These are phyloP conservation scores for Volvariella surrecta DNA, from an alignment of 1,284 basidiomycete genomes.

Conservation along the genomic window DNA sequence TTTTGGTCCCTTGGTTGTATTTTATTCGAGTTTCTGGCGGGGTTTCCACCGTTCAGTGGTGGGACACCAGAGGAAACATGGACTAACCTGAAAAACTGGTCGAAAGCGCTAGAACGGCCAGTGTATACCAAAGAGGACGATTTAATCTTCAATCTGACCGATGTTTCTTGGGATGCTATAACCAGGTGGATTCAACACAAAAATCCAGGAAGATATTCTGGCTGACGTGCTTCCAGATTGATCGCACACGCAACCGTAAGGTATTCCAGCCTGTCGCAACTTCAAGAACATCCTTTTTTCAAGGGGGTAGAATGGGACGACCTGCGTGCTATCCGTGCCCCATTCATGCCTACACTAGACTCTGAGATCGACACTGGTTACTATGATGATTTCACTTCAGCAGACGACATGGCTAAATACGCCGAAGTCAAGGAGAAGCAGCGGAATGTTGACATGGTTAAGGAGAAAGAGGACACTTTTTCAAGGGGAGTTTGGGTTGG, in stretches of 20 bases:
- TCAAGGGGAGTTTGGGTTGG: constrained; percentile 89
- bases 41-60: constrained; percentile 97
- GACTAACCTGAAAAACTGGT: constrained; percentile 99
- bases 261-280: constrained; percentile 65
- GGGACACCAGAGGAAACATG: constrained; percentile 96
- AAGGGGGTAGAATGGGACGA: constrained; percentile 65
- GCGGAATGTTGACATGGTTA: constrained; percentile 85
- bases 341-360: constrained; percentile 94
- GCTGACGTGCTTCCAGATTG: constrained; percentile 27
- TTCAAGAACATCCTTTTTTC: constrained; percentile 86
- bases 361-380: constrained; percentile 96
- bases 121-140: constrained; percentile 97
- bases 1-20: constrained; percentile 99
- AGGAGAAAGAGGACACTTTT: constrained; percentile 75
- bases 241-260: constrained; percentile 80
- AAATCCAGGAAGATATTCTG: no score
- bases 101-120: constrained; percentile 82
- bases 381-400: constrained; percentile 93
- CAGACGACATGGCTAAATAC: constrained; percentile 98
- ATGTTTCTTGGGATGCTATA: constrained; percentile 95
- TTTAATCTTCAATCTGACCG: constrained; percentile 93
- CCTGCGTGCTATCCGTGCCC: constrained; percentile 75
- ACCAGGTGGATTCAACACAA: constrained; percentile 48
- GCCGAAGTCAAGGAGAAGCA: constrained; percentile 98
- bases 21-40: constrained; percentile 94